A percentile compares a stretch with the other conserved stretches of the same genome.
phyloP scores from a whole-genome alignment of 257 asterid genomes.

The Nicotiana benthamiana region DNA sequence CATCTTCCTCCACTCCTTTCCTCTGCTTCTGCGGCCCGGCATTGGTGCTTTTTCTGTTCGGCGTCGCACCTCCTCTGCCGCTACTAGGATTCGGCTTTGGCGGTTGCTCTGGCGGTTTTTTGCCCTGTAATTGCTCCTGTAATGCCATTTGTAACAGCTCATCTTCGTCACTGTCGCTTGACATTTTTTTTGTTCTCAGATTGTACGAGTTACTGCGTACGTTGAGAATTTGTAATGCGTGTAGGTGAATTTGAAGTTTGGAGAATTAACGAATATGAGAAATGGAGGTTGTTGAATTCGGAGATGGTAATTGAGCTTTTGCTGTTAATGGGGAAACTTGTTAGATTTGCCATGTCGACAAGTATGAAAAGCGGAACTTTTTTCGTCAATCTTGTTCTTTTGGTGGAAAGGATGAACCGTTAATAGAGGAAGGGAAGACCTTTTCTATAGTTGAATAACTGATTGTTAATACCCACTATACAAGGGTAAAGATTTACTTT shows the following conservation, averaged over 20 bases:
- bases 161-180: constrained; percentile 86
- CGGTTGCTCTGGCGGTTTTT: constrained; percentile 45
- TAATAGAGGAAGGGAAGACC: background rate
- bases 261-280: background rate
- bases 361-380: background rate
- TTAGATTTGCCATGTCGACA: background rate
- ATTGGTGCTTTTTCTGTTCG: constrained; percentile 18
- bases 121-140: constrained; percentile 74
- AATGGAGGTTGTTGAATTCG: background rate
- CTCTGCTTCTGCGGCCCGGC: constrained; percentile 30
- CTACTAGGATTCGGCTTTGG: constrained; percentile 50
- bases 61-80: background rate
- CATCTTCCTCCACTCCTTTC: constrained; percentile 51
- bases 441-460: background rate
- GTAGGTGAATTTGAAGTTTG: background rate
- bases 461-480: too few species aligned
- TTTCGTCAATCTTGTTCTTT: background rate
- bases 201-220: background rate
- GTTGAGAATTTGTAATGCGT: background rate
- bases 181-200: constrained; percentile 31
- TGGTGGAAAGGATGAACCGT: background rate
- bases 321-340: background rate
- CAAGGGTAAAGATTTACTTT: too few species aligned
- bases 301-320: background rate
- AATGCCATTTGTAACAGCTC: constrained; percentile 94